phyloP scores from a whole-genome alignment of 179 eudicot species.

The Spergularia azorica region DNA sequence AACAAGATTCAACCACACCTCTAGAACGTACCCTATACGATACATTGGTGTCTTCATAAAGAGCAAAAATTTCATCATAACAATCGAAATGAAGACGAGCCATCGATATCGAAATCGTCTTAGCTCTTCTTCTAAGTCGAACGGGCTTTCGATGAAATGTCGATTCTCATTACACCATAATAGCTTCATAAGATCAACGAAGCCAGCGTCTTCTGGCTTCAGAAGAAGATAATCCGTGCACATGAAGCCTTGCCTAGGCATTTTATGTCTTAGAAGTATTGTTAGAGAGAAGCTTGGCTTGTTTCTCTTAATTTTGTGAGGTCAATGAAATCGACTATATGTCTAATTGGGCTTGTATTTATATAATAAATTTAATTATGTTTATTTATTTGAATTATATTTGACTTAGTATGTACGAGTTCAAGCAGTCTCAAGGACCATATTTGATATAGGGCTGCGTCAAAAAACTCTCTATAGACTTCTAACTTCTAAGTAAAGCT shows the following conservation, averaged over 20 bases:
- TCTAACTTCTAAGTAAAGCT: too few species aligned
- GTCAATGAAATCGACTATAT: not conserved
- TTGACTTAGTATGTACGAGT: too few species aligned
- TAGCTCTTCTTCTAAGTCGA: slow-evolving; percentile 23
- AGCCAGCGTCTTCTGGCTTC: slow-evolving; percentile 43
- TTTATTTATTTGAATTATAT: too few species aligned
- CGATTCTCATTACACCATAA: slow-evolving; percentile 25
- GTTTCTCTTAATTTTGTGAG: not conserved
- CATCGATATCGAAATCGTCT: slow-evolving; percentile 40
- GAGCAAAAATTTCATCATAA: slow-evolving; percentile 40
- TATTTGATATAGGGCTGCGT: too few species aligned
- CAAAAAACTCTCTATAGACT: too few species aligned
- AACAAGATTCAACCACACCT: slow-evolving; percentile 42
- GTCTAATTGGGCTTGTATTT: not conserved
- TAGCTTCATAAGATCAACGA: slow-evolving; percentile 39
- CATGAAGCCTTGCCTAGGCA: slow-evolving; percentile 31
- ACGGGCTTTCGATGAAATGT: slow-evolving; percentile 29
- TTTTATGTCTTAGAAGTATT: slow-evolving; percentile 25
- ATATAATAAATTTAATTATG: not conserved
- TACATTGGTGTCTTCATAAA: slow-evolving; percentile 41
- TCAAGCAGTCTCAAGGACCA: too few species aligned
- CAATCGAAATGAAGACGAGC: slow-evolving; percentile 52
- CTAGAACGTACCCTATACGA: slow-evolving; percentile 32
- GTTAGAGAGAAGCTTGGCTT: not conserved
- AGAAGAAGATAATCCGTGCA: slow-evolving; percentile 42